Conservation (phyloP, 441 rosid genomes). For the Pelargonium australe region DNA sequence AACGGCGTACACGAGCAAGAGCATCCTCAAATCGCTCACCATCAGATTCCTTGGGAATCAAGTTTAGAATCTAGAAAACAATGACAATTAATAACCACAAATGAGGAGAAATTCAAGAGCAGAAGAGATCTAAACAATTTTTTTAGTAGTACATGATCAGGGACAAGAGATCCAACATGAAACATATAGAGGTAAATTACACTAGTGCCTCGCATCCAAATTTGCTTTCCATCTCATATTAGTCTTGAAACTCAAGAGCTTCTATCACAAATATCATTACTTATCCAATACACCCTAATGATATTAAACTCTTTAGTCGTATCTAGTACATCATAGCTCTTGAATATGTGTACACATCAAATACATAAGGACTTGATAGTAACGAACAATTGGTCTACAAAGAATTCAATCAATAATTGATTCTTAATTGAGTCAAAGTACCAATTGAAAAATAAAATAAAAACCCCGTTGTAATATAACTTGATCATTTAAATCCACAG, state of each 20-base stretch:
- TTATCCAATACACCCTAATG: neutral
- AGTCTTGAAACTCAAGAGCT: neutral
- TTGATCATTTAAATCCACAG: neutral
- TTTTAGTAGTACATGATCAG: neutral
- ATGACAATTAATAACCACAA: constrained; percentile 11
- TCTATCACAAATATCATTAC: neutral
- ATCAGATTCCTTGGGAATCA: constrained; percentile 79
- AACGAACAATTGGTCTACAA: neutral
- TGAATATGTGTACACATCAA: neutral
- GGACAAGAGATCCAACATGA: neutral
- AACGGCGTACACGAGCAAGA: constrained; percentile 80
- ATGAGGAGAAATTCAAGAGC: neutral
- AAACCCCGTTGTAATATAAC: neutral
- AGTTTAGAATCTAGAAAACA: constrained; percentile 58
- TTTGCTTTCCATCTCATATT: neutral
- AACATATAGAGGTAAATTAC: neutral
- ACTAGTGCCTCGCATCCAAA: neutral
- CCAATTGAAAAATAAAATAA: neutral
- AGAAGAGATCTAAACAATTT: neutral
- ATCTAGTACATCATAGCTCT: neutral
- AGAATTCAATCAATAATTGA: neutral
- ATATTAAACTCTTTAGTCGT: neutral
- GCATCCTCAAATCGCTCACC: constrained; percentile 86
- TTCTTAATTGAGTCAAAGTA: neutral
- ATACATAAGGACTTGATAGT: too few species aligned